These are phyloP conservation scores for Colletotrichum phormii DNA, from an alignment of 2,329 filamentous ascomycete species.

Conservation along the genomic window DNA sequence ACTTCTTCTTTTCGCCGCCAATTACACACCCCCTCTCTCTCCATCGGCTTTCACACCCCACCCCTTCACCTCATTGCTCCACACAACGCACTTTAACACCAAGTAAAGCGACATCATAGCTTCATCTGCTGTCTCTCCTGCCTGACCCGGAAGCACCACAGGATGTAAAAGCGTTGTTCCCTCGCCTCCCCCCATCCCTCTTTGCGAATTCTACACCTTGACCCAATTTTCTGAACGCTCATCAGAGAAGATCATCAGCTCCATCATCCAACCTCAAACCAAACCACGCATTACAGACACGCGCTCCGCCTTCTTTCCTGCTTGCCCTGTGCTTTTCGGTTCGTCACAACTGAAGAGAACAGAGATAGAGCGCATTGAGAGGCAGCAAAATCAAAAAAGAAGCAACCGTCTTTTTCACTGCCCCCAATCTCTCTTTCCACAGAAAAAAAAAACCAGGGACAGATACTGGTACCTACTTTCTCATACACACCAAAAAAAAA, in stretches of 20 bases:
- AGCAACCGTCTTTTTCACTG: neutral
- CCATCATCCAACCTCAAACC: slow-evolving; percentile 35
- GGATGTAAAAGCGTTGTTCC: slow-evolving; percentile 39
- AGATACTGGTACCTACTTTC: neutral
- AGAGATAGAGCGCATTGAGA: neutral
- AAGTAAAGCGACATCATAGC: slow-evolving; percentile 39
- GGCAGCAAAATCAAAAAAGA: neutral
- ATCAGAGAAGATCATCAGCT: slow-evolving; percentile 35
- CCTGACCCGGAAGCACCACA: slow-evolving; percentile 35
- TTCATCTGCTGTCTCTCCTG: slow-evolving; percentile 37
- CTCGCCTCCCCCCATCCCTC: slow-evolving; percentile 37
- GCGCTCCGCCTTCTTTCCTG: slow-evolving; percentile 30
- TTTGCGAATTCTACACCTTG: slow-evolving; percentile 22
- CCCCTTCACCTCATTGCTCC: slow-evolving; percentile 26
- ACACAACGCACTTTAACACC: slow-evolving; percentile 35
- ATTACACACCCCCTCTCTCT: neutral
- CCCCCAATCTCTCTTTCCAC: neutral
- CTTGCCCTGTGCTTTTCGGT: slow-evolving; percentile 21
- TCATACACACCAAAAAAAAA: neutral
- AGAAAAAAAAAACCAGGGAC: neutral
- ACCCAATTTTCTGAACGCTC: slow-evolving; percentile 35
- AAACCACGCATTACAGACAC: slow-evolving; percentile 18
- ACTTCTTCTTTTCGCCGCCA: slow-evolving; percentile 1
- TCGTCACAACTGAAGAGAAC: slow-evolving; percentile 5
- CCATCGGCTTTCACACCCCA: neutral